A percentile compares a stretch with the other conserved stretches of the same genome.
These are phyloP conservation scores for Fusarium xyrophilum DNA, from an alignment of 2,329 filamentous ascomycete genomes.

Conservation along the genomic window DNA sequence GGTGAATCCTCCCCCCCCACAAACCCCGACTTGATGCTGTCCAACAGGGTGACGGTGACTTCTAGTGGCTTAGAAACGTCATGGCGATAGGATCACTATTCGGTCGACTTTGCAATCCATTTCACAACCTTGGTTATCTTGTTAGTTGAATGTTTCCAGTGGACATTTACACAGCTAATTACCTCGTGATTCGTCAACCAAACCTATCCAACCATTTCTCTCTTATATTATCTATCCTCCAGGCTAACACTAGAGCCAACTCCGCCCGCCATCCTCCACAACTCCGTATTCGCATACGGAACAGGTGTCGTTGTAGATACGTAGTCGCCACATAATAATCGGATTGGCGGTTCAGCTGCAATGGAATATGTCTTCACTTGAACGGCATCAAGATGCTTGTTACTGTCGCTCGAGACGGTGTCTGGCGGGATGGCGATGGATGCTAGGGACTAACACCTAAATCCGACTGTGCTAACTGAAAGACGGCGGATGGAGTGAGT, in stretches of 20 bases:
- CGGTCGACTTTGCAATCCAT: background rate
- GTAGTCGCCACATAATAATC: constrained; percentile 15
- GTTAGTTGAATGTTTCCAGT: background rate
- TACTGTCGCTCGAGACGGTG: constrained; percentile 4
- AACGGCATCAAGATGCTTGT: background rate
- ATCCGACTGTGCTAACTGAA: constrained; percentile 23
- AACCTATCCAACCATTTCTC: background rate
- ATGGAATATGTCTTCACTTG: constrained; percentile 6
- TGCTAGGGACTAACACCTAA: constrained; percentile 16
- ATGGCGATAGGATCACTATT: background rate
- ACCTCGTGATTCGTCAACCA: background rate
- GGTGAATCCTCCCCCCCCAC: background rate
- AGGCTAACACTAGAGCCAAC: background rate
- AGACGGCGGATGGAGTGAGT: constrained; percentile 3
- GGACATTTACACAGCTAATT: background rate
- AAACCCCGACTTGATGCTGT: background rate
- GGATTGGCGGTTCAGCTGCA: constrained; percentile 16
- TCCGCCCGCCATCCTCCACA: background rate
- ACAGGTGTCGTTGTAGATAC: constrained; percentile 10
- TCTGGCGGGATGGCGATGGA: constrained; percentile 5
- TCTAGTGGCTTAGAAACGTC: background rate
- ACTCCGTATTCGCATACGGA: constrained; percentile 6
- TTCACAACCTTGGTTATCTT: too few species aligned
- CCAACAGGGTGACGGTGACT: background rate
- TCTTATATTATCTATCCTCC: background rate